Evolutionary conservation across 768 basidiomycete genomes (phyloP).

Genomic region (Hygrocybe punicea): DNA sequence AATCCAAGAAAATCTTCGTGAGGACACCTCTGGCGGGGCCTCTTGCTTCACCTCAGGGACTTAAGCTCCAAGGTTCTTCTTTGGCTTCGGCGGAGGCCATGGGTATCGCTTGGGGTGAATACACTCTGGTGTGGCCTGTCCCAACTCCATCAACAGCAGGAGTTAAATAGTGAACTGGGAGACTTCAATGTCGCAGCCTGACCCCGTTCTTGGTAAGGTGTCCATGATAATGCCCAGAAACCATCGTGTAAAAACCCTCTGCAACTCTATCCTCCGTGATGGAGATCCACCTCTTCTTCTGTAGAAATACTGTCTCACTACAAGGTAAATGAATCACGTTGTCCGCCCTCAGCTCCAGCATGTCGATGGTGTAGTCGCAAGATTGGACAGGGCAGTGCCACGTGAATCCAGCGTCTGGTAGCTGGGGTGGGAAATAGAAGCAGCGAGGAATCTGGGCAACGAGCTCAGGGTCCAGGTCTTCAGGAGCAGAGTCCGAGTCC

Average conservation of each 20-base stretch:
- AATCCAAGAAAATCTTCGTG: too few relatives aligned
- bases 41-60: too few relatives aligned
- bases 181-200: background rate
- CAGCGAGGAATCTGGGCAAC: conserved; percentile 35
- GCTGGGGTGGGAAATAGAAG: conserved; percentile 34
- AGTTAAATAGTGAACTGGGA: background rate
- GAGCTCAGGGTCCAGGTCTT: conserved; percentile 17
- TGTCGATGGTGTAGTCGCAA: conserved; percentile 47
- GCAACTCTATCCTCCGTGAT: conserved; percentile 31
- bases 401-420: conserved; percentile 42
- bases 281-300: conserved; percentile 35
- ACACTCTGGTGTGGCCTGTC: background rate
- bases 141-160: background rate
- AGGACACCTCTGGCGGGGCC: too few relatives aligned
- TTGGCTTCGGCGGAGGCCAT: background rate
- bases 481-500: conserved; percentile 34
- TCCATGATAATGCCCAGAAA: conserved; percentile 30
- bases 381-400: conserved; percentile 50
- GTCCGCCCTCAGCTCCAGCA: conserved; percentile 40
- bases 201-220: conserved; percentile 9
- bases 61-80: too few relatives aligned
- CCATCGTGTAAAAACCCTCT: conserved; percentile 20
- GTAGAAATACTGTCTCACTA: conserved; percentile 22
- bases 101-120: conserved; percentile 2
- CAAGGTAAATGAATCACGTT: conserved; percentile 25